Conservation (phyloP, 345 rosid species). For the Limnanthes douglasii region DNA sequence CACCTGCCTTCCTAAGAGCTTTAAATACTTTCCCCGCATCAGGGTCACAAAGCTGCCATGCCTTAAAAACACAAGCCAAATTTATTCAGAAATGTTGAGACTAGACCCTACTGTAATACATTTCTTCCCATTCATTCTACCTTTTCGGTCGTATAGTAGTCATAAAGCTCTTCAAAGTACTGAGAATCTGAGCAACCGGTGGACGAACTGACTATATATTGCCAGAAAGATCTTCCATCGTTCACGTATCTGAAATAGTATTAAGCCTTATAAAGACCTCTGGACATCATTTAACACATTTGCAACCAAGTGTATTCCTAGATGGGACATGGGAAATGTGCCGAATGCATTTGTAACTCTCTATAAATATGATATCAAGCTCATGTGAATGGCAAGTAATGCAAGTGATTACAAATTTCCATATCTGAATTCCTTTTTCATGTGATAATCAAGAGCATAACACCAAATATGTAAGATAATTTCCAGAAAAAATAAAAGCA, state of each 20-base stretch:
- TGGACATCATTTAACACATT: too few relatives aligned
- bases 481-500: too few relatives aligned
- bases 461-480: too few relatives aligned
- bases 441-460: too few relatives aligned
- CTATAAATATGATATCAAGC: too few relatives aligned
- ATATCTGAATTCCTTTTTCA: too few relatives aligned
- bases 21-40: constrained; percentile 75
- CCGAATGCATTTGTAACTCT: too few relatives aligned
- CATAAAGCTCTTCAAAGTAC: constrained; percentile 88
- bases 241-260: constrained; percentile 79
- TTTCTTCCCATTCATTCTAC: constrained; percentile 16
- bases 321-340: too few relatives aligned
- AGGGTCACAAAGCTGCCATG: constrained; percentile 96
- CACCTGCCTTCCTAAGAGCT: constrained; percentile 66
- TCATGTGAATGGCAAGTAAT: too few relatives aligned
- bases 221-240: constrained; percentile 96
- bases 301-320: too few relatives aligned
- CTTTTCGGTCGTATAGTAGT: constrained; percentile 73
- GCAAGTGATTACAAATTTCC: too few relatives aligned
- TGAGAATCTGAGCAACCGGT: constrained; percentile 83
- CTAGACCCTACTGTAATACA: not conserved
- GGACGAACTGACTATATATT: constrained; percentile 69
- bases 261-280: too few relatives aligned
- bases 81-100: constrained; percentile 3
- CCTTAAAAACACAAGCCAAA: constrained; percentile 25